Evolutionary conservation across 2,329 filamentous ascomycete genomes (phyloP).

Genomic region (Botrytis medusae): DNA sequence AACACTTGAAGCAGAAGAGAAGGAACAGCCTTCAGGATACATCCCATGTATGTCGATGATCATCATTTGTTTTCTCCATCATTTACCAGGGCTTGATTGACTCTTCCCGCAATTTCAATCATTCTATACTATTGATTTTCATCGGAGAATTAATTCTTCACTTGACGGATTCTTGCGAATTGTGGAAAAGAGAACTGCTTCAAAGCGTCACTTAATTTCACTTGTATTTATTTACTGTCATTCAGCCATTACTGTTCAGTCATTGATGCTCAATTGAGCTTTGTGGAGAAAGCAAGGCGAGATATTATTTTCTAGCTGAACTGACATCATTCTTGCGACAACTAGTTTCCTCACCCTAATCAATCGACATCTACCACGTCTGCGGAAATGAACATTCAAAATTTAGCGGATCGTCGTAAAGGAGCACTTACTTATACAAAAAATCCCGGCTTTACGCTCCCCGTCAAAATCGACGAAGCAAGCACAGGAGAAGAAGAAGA

Average conservation of each 20-base stretch:
- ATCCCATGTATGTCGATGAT: slow-evolving; percentile 10
- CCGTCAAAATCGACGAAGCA: slow-evolving; percentile 17
- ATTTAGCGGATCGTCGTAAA: slow-evolving; percentile 18
- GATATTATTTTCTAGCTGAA: neutral
- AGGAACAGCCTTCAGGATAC: slow-evolving; percentile 6
- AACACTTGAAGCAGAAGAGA: slow-evolving; percentile 7
- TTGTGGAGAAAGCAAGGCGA: neutral
- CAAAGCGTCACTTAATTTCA: neutral
- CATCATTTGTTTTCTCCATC: neutral
- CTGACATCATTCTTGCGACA: slow-evolving; percentile 13
- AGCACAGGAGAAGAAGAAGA: slow-evolving; percentile 20
- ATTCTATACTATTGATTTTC: slow-evolving; percentile 1
- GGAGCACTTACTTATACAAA: slow-evolving; percentile 5
- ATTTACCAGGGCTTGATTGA: neutral
- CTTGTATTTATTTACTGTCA: neutral
- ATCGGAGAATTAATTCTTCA: neutral
- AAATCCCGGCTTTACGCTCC: slow-evolving; percentile 10
- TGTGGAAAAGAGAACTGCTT: neutral
- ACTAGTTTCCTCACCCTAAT: slow-evolving; percentile 21
- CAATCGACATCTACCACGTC: slow-evolving; percentile 7
- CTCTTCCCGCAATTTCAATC: neutral
- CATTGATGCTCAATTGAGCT: neutral
- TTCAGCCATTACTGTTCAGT: neutral
- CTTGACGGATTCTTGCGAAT: neutral
- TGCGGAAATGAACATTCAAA: slow-evolving; percentile 19